phyloP scores from a whole-genome alignment of 2,329 filamentous ascomycete genomes.

The Beauveria pseudobassiana region DNA sequence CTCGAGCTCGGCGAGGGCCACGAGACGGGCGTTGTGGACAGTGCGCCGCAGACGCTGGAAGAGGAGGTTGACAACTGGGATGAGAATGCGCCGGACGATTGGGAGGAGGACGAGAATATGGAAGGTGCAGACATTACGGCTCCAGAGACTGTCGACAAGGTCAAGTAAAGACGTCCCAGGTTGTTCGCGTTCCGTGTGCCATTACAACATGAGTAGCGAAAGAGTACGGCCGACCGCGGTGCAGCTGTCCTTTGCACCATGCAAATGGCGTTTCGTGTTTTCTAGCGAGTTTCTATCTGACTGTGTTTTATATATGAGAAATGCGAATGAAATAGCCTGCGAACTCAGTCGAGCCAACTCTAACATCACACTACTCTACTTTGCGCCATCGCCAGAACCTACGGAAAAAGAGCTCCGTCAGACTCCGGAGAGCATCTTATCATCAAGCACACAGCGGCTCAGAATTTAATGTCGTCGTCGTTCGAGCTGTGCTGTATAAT shows the following conservation, averaged over 20 bases:
- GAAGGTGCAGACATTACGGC: slow-evolving; percentile 21
- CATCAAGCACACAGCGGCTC: too few species aligned
- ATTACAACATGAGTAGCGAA: neutral
- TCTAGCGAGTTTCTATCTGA: neutral
- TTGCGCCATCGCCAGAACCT: neutral
- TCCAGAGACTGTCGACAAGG: neutral
- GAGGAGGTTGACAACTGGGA: slow-evolving; percentile 92
- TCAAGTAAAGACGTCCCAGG: neutral
- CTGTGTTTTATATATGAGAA: slow-evolving; percentile 1
- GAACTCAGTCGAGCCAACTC: neutral
- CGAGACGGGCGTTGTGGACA: slow-evolving; percentile 53
- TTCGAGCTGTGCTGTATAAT: too few species aligned
- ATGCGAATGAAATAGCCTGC: slow-evolving; percentile 1
- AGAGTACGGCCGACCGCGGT: neutral
- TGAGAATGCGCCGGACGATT: slow-evolving; percentile 62
- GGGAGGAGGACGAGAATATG: slow-evolving; percentile 44
- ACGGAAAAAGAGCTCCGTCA: neutral
- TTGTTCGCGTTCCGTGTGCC: neutral
- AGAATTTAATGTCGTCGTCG: too few species aligned
- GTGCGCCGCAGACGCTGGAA: slow-evolving; percentile 46
- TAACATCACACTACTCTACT: neutral
- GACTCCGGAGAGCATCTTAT: neutral
- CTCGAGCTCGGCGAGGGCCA: slow-evolving; percentile 71
- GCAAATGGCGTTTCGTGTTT: neutral
- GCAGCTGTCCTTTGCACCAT: neutral